Evolutionary conservation across 2,329 filamentous ascomycete genomes (phyloP).

Genomic region (Botrytis galanthina): DNA sequence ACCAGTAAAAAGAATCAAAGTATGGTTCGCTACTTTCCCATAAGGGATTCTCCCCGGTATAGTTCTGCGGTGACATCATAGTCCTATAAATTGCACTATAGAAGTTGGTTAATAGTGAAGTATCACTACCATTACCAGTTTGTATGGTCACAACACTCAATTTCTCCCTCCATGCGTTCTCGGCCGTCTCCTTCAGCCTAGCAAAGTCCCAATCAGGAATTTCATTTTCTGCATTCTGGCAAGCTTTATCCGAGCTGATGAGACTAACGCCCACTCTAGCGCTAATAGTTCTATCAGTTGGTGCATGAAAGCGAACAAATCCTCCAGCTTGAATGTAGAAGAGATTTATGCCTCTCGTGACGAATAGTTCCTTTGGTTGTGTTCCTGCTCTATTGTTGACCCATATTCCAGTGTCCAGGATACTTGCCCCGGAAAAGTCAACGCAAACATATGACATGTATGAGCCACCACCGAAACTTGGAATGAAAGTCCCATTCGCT

Average conservation of each 20-base stretch:
- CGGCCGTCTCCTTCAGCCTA: conserved; percentile 49
- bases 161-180: conserved; percentile 60
- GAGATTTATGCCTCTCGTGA: conserved; percentile 51
- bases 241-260: conserved; percentile 64
- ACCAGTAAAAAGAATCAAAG: conserved; percentile 62
- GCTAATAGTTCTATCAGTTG: conserved; percentile 48
- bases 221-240: conserved; percentile 64
- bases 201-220: conserved; percentile 67
- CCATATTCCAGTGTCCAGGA: conserved; percentile 61
- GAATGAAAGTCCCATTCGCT: conserved; percentile 57
- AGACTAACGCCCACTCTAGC: conserved; percentile 69
- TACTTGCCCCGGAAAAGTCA: conserved; percentile 57
- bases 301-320: conserved; percentile 58
- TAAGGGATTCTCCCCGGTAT: conserved; percentile 68
- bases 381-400: conserved; percentile 53
- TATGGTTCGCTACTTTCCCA: conserved; percentile 67
- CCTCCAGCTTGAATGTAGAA: conserved; percentile 58
- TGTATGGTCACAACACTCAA: conserved; percentile 56
- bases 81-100: conserved; percentile 69
- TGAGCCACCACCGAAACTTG: conserved; percentile 62
- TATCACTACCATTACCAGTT: conserved; percentile 47
- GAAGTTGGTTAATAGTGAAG: conserved; percentile 56
- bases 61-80: conserved; percentile 70
- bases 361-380: conserved; percentile 46
- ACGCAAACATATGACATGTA: conserved; percentile 64